phyloP scores from a whole-genome alignment of 208 protist genomes.

The Leishmania amazonensis region DNA sequence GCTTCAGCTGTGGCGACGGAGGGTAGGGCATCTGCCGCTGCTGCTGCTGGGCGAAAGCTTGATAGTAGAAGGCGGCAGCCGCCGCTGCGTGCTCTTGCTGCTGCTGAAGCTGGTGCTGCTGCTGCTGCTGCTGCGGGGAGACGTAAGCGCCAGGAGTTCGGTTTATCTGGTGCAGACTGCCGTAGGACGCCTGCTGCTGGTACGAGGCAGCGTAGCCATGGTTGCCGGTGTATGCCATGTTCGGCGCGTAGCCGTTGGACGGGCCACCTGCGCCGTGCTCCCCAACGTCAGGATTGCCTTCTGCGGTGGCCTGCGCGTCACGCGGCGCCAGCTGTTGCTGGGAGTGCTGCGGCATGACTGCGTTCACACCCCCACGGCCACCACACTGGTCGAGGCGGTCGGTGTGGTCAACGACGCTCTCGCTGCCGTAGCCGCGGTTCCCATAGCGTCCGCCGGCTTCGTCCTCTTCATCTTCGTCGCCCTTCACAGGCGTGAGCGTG shows the following conservation, averaged over 20 bases:
- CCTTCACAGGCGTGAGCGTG: not conserved
- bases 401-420: not conserved
- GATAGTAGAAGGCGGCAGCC: slow-evolving; percentile 21
- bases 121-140: slow-evolving; percentile 7
- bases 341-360: not conserved
- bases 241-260: not conserved
- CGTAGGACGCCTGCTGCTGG: slow-evolving; percentile 11
- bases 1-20: not conserved
- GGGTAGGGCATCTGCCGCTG: not conserved
- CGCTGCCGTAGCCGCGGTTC: not conserved
- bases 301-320: not conserved
- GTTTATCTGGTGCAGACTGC: slow-evolving; percentile 7
- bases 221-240: not conserved
- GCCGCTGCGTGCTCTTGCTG: slow-evolving; percentile 16
- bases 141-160: not conserved
- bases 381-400: not conserved
- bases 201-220: slow-evolving; percentile 1
- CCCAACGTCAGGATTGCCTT: not conserved
- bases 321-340: slow-evolving; percentile 1
- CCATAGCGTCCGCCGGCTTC: not conserved
- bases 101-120: slow-evolving; percentile 2
- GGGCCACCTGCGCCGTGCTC: not conserved
- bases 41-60: slow-evolving; percentile 17
- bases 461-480: not conserved
- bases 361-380: not conserved